A percentile compares a stretch with the other conserved stretches of the same genome.
Evolutionary conservation across 2,329 filamentous ascomycete genomes (phyloP).

Genomic region (Aureobasidium pullulans): DNA sequence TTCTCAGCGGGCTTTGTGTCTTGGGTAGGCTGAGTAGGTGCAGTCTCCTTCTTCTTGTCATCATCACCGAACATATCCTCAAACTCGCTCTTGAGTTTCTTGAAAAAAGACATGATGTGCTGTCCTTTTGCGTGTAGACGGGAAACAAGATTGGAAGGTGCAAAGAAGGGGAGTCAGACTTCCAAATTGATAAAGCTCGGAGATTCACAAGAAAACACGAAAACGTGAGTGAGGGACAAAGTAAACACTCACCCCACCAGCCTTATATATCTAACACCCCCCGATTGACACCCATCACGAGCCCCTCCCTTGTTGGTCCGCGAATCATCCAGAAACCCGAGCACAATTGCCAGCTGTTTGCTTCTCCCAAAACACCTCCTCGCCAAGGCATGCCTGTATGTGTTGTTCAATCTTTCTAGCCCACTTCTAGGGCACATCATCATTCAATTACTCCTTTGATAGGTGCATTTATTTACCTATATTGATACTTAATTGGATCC

Average conservation of each 20-base stretch:
- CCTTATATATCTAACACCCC: neutral
- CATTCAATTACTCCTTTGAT: neutral
- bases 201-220: neutral
- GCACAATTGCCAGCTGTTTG: neutral
- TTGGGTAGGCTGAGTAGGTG: slow-evolving; percentile 15
- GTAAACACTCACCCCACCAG: slow-evolving; percentile 1
- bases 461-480: neutral
- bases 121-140: neutral
- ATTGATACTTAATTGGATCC: neutral
- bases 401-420: neutral
- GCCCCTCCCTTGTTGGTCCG: neutral
- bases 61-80: slow-evolving; percentile 30
- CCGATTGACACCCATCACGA: neutral
- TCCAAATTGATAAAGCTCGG: neutral
- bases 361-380: neutral
- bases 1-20: slow-evolving; percentile 17
- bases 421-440: neutral
- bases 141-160: neutral
- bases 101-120: slow-evolving; percentile 37
- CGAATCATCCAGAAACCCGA: neutral
- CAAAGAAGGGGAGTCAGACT: neutral
- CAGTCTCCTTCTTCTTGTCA: slow-evolving; percentile 26
- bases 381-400: neutral
- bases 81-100: slow-evolving; percentile 40
- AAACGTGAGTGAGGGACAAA: neutral